A percentile compares a stretch with the other conserved stretches of the same genome.
phyloP scores from a whole-genome alignment of 2,329 filamentous ascomycete genomes.

The Tetracladium maxilliforme region DNA sequence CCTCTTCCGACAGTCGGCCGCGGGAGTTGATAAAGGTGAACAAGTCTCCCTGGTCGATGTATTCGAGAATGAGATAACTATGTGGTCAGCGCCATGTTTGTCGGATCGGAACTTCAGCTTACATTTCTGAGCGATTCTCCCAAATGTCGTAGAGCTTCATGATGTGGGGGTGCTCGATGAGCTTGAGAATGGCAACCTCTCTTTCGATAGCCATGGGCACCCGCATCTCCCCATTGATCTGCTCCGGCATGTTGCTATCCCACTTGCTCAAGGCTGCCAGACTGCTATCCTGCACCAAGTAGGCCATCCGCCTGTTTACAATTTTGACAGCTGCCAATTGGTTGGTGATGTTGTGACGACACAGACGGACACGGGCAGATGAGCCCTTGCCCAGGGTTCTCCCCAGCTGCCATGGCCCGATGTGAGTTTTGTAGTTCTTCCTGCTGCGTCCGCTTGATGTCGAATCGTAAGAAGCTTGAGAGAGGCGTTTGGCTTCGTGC shows the following conservation, averaged over 20 bases:
- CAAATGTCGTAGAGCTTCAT: slow-evolving; percentile 93
- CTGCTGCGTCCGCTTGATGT: too few relatives aligned
- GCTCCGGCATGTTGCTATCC: slow-evolving; percentile 40
- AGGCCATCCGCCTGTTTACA: slow-evolving; percentile 68
- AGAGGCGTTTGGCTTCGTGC: too few relatives aligned
- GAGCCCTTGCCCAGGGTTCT: slow-evolving; percentile 81
- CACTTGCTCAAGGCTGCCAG: slow-evolving; percentile 69
- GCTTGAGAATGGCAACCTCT: slow-evolving; percentile 93
- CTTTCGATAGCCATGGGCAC: slow-evolving; percentile 85
- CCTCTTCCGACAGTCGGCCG: slow-evolving; percentile 62
- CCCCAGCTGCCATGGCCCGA: slow-evolving; percentile 89
- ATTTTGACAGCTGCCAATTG: slow-evolving; percentile 91
- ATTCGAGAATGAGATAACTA: slow-evolving; percentile 90
- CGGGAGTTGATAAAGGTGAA: slow-evolving; percentile 72
- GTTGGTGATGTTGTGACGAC: slow-evolving; percentile 63
- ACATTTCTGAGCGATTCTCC: slow-evolving; percentile 95
- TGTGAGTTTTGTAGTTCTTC: slow-evolving; percentile 49
- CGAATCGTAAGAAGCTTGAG: too few relatives aligned
- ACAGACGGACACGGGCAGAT: slow-evolving; percentile 75
- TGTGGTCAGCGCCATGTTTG: slow-evolving; percentile 9
- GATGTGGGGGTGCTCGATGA: slow-evolving; percentile 89
- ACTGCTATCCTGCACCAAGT: slow-evolving; percentile 72
- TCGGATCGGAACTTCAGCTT: slow-evolving; percentile 20
- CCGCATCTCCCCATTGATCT: slow-evolving; percentile 44
- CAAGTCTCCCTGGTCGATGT: slow-evolving; percentile 55